Base-by-base conservation (phyloP, 1,284 basidiomycete genomes). In the Boletellus deceptivus region DNA sequence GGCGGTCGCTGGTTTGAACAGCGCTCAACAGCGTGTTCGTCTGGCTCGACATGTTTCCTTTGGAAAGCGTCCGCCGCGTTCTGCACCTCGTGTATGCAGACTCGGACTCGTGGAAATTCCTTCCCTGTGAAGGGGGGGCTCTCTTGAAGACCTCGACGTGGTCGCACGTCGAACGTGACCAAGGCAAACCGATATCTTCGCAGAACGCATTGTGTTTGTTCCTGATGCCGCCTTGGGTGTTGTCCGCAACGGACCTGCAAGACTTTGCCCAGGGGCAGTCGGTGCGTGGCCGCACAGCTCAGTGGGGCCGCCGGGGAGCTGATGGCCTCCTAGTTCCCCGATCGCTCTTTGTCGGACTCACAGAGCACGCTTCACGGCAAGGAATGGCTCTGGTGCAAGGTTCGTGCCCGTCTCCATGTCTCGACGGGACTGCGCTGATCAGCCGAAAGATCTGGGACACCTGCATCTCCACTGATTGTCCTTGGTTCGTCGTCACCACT, bases 311-410 rank as follows among this genome's bases (percentile, higher is more conserved):
- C 42, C 5, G 4, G 44, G 17, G 24, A 61, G 57, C 44, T 55
- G 22, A 59, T 40, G 38, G 6, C 6, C 37, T n/a, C 17, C 18
- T 20, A 64, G 62, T 67, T 68, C 58, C 56, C 54, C 7, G 56
- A 65, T 45, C 53, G 53, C 17, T 39, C 52, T 14, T 48, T 59
- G 14, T 46, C 37, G 11, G 48, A 53, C 11, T 42, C 48, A 35
- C 37, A 41, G 20, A 38, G 43, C 34, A 37, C 47, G 5, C 43
- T 57, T 40, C 48, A 46, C 11, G 53, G 48, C 9, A 54, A 56
- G 31, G 73, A 85, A 54, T 72, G 80, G 52, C 55, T 86, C 35
- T 89, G 86, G 86, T 81, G 72, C 34, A 88, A 86, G 77, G 86
- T 84, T 51, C 41, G 63, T 48, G 36, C 10, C 36, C 17, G 4